Conservation (phyloP, 441 rosid genomes). For the Theobroma grandiflorum region DNA sequence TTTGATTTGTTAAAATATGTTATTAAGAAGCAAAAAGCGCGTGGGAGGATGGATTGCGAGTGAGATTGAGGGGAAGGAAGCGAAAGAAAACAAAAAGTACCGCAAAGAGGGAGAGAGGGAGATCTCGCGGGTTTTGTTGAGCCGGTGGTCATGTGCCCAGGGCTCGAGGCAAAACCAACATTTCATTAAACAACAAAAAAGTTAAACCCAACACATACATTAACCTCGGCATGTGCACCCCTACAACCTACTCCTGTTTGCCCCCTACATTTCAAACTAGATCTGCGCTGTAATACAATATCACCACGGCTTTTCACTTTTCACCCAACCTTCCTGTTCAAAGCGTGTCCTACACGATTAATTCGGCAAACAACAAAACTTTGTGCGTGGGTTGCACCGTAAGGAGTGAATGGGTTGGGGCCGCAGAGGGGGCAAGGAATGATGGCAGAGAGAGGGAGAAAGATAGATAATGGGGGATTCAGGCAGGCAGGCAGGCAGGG, state of each 20-base stretch:
- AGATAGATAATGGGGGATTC: background rate
- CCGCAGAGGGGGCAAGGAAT: background rate
- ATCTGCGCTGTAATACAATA: conserved; percentile 21
- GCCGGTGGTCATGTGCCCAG: conserved; percentile 29
- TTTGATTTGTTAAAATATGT: too few species aligned
- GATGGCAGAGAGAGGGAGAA: background rate
- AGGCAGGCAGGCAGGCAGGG: background rate
- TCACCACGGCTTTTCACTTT: background rate
- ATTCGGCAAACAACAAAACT: background rate
- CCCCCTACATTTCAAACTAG: background rate
- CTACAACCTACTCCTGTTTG: background rate
- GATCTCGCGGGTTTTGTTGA: conserved; percentile 30
- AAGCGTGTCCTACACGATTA: background rate
- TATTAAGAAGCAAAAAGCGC: too few species aligned
- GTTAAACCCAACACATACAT: too few species aligned
- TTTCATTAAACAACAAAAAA: background rate
- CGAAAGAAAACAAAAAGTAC: conserved; percentile 23
- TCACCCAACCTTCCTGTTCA: background rate
- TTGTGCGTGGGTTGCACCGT: background rate
- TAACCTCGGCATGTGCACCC: conserved; percentile 30
- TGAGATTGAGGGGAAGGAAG: background rate
- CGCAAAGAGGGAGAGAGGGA: background rate
- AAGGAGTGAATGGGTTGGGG: background rate
- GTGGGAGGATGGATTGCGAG: too few species aligned
- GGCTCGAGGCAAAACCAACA: conserved; percentile 38